Base-by-base conservation (phyloP, 768 basidiomycete species). In the Crassisporium funariophilum region DNA sequence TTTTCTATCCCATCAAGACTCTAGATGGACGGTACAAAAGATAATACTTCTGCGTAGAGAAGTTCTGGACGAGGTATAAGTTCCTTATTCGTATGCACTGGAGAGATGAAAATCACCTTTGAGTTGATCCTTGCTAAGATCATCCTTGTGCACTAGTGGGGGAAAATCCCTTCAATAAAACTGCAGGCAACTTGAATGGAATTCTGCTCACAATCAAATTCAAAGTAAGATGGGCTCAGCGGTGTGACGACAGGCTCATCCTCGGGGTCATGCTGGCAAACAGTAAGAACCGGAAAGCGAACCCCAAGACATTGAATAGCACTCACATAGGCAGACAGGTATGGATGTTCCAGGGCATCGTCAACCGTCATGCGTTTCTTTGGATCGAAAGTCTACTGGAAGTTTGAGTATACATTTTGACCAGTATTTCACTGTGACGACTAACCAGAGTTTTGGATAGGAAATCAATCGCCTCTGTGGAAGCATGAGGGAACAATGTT, bases 231-330 rank as follows among this genome's bases (percentile, higher is more conserved):
- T 0, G 91, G 82, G 59, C 84, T 85, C 35, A 97, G 78, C 8
- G 89, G 84, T 33, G 81, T 75, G n/a, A 87, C 85, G 21, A 73
- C 72, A 2, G 95, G 94, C 60, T 97, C 94, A 61, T 97, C 94
- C 44, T 90, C 86, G 2, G 92, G 84, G 61, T 93, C 91, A 56
- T 92, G 89, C 83, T 87, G 36, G 44, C 22, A 52, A 37, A 33
- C 49, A 45, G 50, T 17, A 39, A 48, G 44, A 19, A 50, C 16
- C 51, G 57, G 33, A 23, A 11, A 37, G 24, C 2, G 20, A 15
- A 6, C 25, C 16, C 34, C 15, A 16, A 37, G 13, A 5, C n/a
- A 47, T 9, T 31, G 25, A 40, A 23, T 35, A 11, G 20, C 7
- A 71, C 79, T 47, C 49, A 84, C 86, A 61, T 91, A 91, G 45